Evolutionary conservation across 139 green algal species (phyloP), one percentile per base, ranked within the genome.

Genomic region (Haematococcus sp.): DNA sequence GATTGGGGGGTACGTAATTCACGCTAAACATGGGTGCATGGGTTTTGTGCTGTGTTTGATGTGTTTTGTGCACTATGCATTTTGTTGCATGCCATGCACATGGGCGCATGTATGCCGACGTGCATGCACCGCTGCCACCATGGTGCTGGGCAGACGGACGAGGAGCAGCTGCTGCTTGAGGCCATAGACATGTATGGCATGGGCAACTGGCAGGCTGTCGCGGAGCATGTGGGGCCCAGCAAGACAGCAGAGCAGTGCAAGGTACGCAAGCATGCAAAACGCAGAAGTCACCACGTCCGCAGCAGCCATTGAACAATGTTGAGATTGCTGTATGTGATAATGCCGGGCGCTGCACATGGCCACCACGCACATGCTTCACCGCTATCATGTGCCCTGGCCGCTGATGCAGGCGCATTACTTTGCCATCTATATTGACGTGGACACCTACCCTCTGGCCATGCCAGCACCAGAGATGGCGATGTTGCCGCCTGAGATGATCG

Each of bases 151-250:
- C 85, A 91, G 81, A 90, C 93, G 15, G 95, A 99, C 63, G 95
- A 99, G 76, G 95, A 99, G 86, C 71, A 97, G 70, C 87, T 99
- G 66, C 82, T 99, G 71, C 80, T 99, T 68, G 95, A 99, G 75
- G 91, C 76, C 0, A 80, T 99, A 1, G 93, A 98, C 74, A 89
- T 74, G 34, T 83, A 77, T 30, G 79, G 95, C 16, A 76, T 97
- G 34, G 93, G 93, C 71, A 98, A 98, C 88, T 99, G 95, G 95
- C 70, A 58, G 0, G 89, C 91, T 20, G 86, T 99, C 4, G 76
- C 83, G 30, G 86, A 97, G 66, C 87, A 96, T 73, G 88, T 99
- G 31, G 93, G 93, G 2, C 32, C 61, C 55, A 86, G 68, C 31
- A 96, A 97, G 79, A 81, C 69, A 22, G 74, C 77, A 30, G 81